Conservation (phyloP, 176 grass and related monocot genomes). For the Lolium multiflorum region DNA sequence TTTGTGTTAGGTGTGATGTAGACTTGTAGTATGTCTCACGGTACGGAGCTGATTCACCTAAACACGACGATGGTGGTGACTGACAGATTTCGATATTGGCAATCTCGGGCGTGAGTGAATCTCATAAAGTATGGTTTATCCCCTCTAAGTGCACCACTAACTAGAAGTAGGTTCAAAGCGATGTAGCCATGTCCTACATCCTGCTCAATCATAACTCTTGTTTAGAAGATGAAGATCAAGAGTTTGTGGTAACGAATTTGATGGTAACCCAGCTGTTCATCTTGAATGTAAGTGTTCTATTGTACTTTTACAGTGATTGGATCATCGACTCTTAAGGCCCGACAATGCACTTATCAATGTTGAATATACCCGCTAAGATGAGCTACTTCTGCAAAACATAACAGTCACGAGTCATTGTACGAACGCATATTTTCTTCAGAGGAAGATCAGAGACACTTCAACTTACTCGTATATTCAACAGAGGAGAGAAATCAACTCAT, state of each 20-base stretch:
- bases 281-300: background rate
- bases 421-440: no score
- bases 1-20: background rate
- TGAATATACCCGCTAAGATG: background rate
- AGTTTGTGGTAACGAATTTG: background rate
- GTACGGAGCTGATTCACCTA: background rate
- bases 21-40: background rate
- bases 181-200: background rate
- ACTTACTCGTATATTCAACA: background rate
- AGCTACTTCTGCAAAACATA: no score
- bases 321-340: background rate
- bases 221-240: background rate
- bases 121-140: background rate
- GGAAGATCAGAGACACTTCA: background rate
- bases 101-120: background rate
- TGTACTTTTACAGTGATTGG: background rate
- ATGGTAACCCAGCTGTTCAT: background rate
- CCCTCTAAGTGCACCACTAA: background rate
- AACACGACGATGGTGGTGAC: no score
- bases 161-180: background rate
- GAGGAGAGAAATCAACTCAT: background rate
- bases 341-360: background rate
- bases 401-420: no score
- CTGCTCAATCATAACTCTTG: background rate
- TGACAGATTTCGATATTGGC: background rate